A percentile compares a stretch with the other conserved stretches of the same genome.
These are phyloP conservation scores for Dioscorea cayenensis DNA, from an alignment of 116 monocot species.

Conservation along the genomic window DNA sequence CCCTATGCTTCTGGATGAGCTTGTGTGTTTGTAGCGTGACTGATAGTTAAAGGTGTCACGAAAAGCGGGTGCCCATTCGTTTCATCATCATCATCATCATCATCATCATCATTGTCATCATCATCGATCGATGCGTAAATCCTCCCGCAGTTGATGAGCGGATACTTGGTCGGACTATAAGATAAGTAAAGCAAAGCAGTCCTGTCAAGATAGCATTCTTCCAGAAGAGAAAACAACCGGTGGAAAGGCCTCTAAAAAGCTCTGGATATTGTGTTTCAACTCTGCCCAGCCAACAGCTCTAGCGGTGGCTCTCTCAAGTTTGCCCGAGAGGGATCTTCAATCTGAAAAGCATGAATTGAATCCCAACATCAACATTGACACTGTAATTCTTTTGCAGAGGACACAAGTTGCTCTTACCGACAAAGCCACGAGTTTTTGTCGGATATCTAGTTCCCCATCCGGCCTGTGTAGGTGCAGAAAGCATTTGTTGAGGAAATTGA, in stretches of 20 bases:
- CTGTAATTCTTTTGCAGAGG: not conserved
- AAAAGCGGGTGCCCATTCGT: too few species aligned
- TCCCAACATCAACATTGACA: not conserved
- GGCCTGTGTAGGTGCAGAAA: conserved; percentile 57
- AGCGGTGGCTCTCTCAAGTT: conserved; percentile 66
- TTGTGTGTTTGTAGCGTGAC: too few species aligned
- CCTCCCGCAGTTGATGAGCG: not conserved
- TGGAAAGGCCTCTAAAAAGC: conserved; percentile 27
- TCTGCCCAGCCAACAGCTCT: conserved; percentile 41
- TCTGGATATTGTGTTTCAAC: conserved; percentile 29
- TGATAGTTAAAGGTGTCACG: too few species aligned
- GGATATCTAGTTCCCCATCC: conserved; percentile 28
- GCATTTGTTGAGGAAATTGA: too few species aligned
- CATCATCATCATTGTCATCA: too few species aligned
- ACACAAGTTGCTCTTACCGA: conserved; percentile 26
- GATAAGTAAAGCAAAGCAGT: conserved; percentile 18
- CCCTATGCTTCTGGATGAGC: too few species aligned
- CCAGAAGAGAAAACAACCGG: conserved; percentile 27
- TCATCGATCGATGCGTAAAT: too few species aligned
- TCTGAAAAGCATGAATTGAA: conserved; percentile 18
- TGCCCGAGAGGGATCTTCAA: conserved; percentile 86
- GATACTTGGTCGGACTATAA: conserved; percentile 33
- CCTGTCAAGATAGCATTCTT: conserved; percentile 15
- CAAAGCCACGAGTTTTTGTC: conserved; percentile 3
- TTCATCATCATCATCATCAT: too few species aligned